A percentile compares a stretch with the other conserved stretches of the same genome.
These are phyloP conservation scores for Eucalyptus erythrocorys DNA, from an alignment of 345 rosid genomes.

Conservation along the genomic window DNA sequence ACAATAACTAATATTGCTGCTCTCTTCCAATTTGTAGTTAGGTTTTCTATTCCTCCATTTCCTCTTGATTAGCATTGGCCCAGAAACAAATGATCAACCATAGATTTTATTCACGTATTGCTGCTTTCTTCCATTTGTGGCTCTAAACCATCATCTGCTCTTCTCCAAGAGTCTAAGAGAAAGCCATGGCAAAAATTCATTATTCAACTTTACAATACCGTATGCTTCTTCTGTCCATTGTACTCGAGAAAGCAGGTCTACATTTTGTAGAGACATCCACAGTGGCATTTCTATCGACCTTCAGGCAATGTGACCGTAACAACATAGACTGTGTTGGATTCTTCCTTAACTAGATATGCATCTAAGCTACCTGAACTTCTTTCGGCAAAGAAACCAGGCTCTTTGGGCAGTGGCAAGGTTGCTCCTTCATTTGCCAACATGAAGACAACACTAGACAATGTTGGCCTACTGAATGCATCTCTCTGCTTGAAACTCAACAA, in stretches of 20 bases:
- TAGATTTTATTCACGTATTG: no score
- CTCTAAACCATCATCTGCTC: neutral
- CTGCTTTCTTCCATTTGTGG: no score
- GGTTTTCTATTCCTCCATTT: no score
- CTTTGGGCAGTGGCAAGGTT: constrained; percentile 1
- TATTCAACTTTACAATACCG: neutral
- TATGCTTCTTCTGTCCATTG: neutral
- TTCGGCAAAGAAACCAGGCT: neutral
- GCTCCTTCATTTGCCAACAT: constrained; percentile 4
- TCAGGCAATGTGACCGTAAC: neutral
- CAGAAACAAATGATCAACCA: no score
- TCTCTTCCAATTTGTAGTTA: no score
- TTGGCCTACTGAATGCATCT: constrained; percentile 8
- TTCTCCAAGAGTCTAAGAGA: neutral
- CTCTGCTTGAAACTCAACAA: neutral
- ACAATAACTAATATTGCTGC: no score
- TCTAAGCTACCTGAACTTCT: neutral
- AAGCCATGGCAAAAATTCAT: neutral
- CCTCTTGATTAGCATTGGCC: no score
- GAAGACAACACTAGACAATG: neutral
- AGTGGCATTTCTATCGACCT: neutral
- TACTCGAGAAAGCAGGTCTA: neutral
- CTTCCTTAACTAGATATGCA: neutral
- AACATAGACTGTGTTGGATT: neutral
- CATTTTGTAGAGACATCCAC: neutral